A percentile compares a stretch with the other conserved stretches of the same genome.
These are phyloP conservation scores for Gomphus bonarii DNA, from an alignment of 1,284 basidiomycete genomes.

Conservation along the genomic window DNA sequence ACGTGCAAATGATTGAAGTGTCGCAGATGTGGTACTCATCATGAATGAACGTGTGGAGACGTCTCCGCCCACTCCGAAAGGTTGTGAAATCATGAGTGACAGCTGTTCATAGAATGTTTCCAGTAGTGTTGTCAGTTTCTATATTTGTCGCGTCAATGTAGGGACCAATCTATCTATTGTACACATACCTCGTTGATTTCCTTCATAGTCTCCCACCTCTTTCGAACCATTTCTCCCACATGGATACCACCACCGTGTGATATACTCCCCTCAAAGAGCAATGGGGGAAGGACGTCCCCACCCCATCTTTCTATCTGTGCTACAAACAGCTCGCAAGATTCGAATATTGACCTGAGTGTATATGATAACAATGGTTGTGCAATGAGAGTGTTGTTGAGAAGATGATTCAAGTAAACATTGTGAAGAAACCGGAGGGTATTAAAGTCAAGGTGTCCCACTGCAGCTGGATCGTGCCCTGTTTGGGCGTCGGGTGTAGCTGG, in stretches of 20 bases:
- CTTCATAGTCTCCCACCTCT: slow-evolving; percentile 54
- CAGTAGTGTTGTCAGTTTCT: slow-evolving; percentile 54
- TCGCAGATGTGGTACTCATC: slow-evolving; percentile 46
- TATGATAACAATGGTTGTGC: slow-evolving; percentile 54
- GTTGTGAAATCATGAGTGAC: slow-evolving; percentile 59
- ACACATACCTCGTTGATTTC: slow-evolving; percentile 63
- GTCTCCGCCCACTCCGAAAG: slow-evolving; percentile 45
- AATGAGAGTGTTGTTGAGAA: slow-evolving; percentile 73
- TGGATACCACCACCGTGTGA: slow-evolving; percentile 38
- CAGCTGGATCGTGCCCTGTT: slow-evolving; percentile 11
- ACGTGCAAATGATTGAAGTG: slow-evolving; percentile 38
- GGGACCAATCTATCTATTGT: background rate
- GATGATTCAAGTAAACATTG: slow-evolving; percentile 67
- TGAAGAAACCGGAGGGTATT: slow-evolving; percentile 75
- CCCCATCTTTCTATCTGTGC: slow-evolving; percentile 84
- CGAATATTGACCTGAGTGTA: slow-evolving; percentile 63
- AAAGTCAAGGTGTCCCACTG: slow-evolving; percentile 56
- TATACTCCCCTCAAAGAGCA: slow-evolving; percentile 71
- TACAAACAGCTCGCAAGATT: slow-evolving; percentile 75
- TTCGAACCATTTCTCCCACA: slow-evolving; percentile 60
- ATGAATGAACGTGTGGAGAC: slow-evolving; percentile 54
- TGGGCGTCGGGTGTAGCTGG: slow-evolving; percentile 4
- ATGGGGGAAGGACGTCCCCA: slow-evolving; percentile 79
- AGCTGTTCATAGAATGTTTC: slow-evolving; percentile 73
- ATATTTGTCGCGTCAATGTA: slow-evolving; percentile 9